Base-by-base conservation (phyloP, 805 yeast species). In the Hanseniaspora jakobsenii region DNA sequence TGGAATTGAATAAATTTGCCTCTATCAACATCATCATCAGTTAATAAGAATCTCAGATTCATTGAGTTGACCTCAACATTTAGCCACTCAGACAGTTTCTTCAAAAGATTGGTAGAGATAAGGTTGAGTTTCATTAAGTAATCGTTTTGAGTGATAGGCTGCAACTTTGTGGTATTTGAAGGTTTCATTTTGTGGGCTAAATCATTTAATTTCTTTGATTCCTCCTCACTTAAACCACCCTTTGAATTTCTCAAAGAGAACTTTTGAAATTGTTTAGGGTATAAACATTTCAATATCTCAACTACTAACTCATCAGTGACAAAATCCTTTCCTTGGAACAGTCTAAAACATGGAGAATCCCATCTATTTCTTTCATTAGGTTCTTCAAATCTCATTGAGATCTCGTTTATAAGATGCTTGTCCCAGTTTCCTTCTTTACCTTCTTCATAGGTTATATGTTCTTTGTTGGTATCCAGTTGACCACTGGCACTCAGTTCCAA, bases 301-400 rank as follows among this genome's bases (percentile, higher is more conserved):
- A 78, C 80, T 17, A 79, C 38, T 10, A 27, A 59, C 13, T 65
- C 65, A 26, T 78, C 78, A 39, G 72, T 75, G 14, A 53, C 53
- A 66, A 71, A 29, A 48, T 61, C 65, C 31, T 56, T 53, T 2
- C 55, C 50, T 6, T 60, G 49, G 3, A 77, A 71, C 1, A 87
- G 61, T 0, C 84, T 75, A 56, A 86, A 78, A 49, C 89, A 64
- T 5, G 98, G 98, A 3, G 94, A 76, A 56, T 91, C 98, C 98
- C 98, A 91, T 48, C 95, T 65, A 22, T 79, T 74, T 31, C 37
- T 37, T 54, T 74, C 73, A 56, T 84, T 81, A 0, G 98, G 98
- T 58, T 91, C 98, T 61, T 91, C 98, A 56, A 78, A 91, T 48
- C 98, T 63, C 75, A 86, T 81, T 3, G 75, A 71, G 47, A 89